Evolutionary conservation across 78 protist species (phyloP), one percentile per base, ranked within the genome.

Genomic region (Dictyostelium brefeldianum): DNA sequence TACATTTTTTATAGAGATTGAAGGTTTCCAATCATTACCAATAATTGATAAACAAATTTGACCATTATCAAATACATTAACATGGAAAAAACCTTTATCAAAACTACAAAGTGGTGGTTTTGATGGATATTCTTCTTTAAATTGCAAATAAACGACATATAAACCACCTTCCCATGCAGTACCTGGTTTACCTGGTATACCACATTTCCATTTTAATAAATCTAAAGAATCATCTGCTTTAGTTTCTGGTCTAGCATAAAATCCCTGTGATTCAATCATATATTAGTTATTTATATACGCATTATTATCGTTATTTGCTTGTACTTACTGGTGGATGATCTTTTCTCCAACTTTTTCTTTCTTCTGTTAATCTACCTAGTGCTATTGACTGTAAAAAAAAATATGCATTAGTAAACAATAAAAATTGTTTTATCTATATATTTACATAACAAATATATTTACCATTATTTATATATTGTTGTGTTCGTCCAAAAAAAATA

Each of bases 11-110:
- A 99, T 65, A 31, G 97, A 97, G 48, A 98, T 87, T 4, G 97
- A 91, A 0, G 99, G 99, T 73, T 92, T 89, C 99, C 99, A 99
- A 48, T 90, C 99, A 48, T 96, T 97, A 89, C 96, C 96, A 14
- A 99, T 71, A 41, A 99, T 87, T 20, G 96, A 82, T 20, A 99
- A 91, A 80, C 99, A 98, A 36, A 98, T 97, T 1, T 99, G 94
- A 18, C 99, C 99, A 3, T 97, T 85, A 0, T 98, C 98, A 59
- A 92, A 98, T 10, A 97, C 92, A 77, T 94, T 94, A 41, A 90
- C 77, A 47, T 94, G 96, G 84, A 94, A 94, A 20, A 94, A 94
- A 4, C 50, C 53, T 41, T 62, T 71, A 22, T 87, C 89, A 5
- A 94, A 74, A 11, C 50, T 25, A 51, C 94, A 96, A 48, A 96